Conservation (phyloP, 495 filamentous ascomycete species). For the Halenospora varia region DNA sequence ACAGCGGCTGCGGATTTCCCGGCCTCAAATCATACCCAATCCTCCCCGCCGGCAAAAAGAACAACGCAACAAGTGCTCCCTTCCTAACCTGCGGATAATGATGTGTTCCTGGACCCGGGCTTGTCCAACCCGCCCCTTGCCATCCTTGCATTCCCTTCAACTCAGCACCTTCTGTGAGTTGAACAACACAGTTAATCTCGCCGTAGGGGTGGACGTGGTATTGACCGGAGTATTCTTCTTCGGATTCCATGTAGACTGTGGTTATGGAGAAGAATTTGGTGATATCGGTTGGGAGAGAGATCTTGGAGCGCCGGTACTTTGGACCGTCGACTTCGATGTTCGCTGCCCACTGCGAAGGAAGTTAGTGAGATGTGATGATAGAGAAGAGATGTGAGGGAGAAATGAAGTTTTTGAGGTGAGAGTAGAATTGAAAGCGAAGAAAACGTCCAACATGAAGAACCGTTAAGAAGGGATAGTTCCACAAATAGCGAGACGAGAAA, state of each 20-base stretch:
- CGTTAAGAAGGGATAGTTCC: no score
- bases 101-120: constrained; percentile 38
- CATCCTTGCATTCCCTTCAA: constrained; percentile 40
- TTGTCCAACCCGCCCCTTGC: constrained; percentile 42
- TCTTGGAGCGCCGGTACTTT: constrained; percentile 40
- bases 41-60: constrained; percentile 39
- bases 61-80: constrained; percentile 36
- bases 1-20: constrained; percentile 31
- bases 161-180: constrained; percentile 34
- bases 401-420: not conserved
- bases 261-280: constrained; percentile 44
- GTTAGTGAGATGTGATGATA: not conserved
- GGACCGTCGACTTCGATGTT: constrained; percentile 34
- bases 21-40: constrained; percentile 37
- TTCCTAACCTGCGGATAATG: constrained; percentile 38
- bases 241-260: constrained; percentile 44
- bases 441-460: not conserved
- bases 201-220: constrained; percentile 44
- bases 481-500: no score
- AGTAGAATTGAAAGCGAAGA: not conserved
- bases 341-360: constrained; percentile 34
- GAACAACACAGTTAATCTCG: constrained; percentile 45
- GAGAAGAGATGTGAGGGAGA: no score
- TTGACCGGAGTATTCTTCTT: constrained; percentile 37
- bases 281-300: constrained; percentile 31